Conservation (phyloP, 768 basidiomycete genomes). For the Termitomyces titanicus region DNA sequence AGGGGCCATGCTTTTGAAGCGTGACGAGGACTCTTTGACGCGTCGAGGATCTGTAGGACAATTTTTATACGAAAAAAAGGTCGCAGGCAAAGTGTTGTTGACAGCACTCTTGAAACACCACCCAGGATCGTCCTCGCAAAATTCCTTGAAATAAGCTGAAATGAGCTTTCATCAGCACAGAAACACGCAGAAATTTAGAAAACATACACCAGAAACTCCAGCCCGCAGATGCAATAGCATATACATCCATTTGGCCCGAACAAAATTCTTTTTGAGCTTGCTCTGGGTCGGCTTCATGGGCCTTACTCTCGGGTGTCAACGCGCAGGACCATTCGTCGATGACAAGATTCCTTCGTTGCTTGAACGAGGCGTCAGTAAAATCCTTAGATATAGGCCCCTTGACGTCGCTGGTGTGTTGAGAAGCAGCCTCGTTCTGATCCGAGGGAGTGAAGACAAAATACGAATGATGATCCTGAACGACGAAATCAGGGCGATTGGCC, state of each 20-base stretch:
- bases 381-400: constrained; percentile 32
- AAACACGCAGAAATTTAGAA: background rate
- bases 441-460: constrained; percentile 63
- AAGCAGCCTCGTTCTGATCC: constrained; percentile 47
- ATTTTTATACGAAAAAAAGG: constrained; percentile 51
- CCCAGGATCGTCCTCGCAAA: constrained; percentile 51
- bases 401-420: constrained; percentile 54
- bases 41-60: constrained; percentile 6
- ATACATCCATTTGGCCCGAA: constrained; percentile 53
- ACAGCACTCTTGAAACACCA: constrained; percentile 71
- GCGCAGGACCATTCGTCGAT: constrained; percentile 85
- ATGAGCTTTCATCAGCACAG: background rate
- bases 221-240: constrained; percentile 52
- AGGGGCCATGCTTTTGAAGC: constrained; percentile 5
- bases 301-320: constrained; percentile 57
- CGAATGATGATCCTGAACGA: constrained; percentile 72
- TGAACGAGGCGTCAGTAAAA: constrained; percentile 20
- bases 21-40: constrained; percentile 1
- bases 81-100: constrained; percentile 49
- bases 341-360: constrained; percentile 48
- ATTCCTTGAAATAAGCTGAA: constrained; percentile 59
- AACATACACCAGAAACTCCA: constrained; percentile 70
- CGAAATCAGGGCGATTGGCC: constrained; percentile 50
- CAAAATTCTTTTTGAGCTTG: constrained; percentile 50
- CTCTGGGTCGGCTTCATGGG: constrained; percentile 40